Evolutionary conservation across 805 yeast genomes (phyloP), one percentile per base, ranked within the genome.

Genomic region (Schizosaccharomyces japonicus): DNA sequence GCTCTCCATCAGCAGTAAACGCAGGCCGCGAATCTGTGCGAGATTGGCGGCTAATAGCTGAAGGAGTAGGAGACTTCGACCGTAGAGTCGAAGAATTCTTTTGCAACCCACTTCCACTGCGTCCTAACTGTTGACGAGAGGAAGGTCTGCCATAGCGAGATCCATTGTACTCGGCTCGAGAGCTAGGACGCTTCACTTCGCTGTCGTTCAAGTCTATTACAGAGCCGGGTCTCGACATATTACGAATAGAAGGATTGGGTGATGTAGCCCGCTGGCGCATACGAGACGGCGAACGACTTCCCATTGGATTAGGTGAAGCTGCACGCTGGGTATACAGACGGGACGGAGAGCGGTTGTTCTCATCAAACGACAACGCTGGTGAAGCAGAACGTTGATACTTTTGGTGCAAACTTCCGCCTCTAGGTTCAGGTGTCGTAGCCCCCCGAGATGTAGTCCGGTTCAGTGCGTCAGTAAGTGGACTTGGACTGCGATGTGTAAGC

Each of bases 1-100:
- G 66, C 48, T 69, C 66, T 1, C 80, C 80, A 47, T 72, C 74
- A 5, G 60, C 55, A 1, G 64, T 55, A 2, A 80, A 80, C 6
- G 42, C 13, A 36, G 42, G 27, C 23, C 42, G 17, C 13, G 42
- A 27, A 15, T 36, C 42, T 13, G 26, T 27, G 11, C 13, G 7
- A 6, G 42, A 36, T 15, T 36, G 23, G 13, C 25, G 27, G 42
- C 42, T 29, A 29, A 8, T 36, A 15, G 13, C 23, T 7, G 42
- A 19, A 5, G 42, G 23, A 17, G 25, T 27, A 8, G 42, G 42
- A 1, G 42, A 36, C 23, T 27, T 25, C 8, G 42, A 17, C 27
- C 42, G 42, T 19, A 3, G 15, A 1, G 42, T 36, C 7, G 42
- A 21, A 6, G 27, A 8, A 19, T 21, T 25, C 2, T 32, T 21